Evolutionary conservation across 78 protist genomes (phyloP).

Genomic region (Dictyostelium intermedium): DNA sequence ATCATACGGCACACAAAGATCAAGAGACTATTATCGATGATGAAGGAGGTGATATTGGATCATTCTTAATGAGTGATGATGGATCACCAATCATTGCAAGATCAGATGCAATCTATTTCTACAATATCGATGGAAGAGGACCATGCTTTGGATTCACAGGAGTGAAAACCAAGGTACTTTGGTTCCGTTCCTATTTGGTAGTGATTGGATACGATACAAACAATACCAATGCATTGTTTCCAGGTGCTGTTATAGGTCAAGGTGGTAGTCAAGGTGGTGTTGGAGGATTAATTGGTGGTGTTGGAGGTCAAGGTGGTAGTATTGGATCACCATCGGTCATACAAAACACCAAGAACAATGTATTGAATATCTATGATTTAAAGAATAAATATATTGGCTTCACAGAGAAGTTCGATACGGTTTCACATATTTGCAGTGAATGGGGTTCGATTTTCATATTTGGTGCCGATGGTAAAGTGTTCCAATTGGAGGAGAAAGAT

Average conservation of each 20-base stretch:
- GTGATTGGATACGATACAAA: slow-evolving; percentile 70
- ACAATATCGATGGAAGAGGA: slow-evolving; percentile 68
- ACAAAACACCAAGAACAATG: slow-evolving; percentile 6
- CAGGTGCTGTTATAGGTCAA: background rate
- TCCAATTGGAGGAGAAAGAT: slow-evolving; percentile 92
- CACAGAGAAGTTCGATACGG: slow-evolving; percentile 57
- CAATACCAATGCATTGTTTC: background rate
- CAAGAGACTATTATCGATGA: slow-evolving; percentile 41
- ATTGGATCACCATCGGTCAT: slow-evolving; percentile 19
- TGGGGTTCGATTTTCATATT: slow-evolving; percentile 91
- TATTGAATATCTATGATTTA: slow-evolving; percentile 90
- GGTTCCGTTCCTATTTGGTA: slow-evolving; percentile 88
- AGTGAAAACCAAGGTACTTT: slow-evolving; percentile 48
- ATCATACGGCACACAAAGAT: slow-evolving; percentile 24
- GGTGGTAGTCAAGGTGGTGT: background rate
- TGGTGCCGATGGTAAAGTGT: slow-evolving; percentile 70
- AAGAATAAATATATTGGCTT: slow-evolving; percentile 88
- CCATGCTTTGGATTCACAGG: slow-evolving; percentile 81
- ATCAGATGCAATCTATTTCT: slow-evolving; percentile 77
- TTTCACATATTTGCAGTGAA: slow-evolving; percentile 83
- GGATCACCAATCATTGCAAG: slow-evolving; percentile 65
- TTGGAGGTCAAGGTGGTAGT: background rate
- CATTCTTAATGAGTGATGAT: slow-evolving; percentile 69
- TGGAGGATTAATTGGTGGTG: no score
- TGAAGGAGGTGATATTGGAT: slow-evolving; percentile 66